These are phyloP conservation scores for Phytophthora megakarya DNA, from an alignment of 352 stramenopile genomes.

Conservation along the genomic window DNA sequence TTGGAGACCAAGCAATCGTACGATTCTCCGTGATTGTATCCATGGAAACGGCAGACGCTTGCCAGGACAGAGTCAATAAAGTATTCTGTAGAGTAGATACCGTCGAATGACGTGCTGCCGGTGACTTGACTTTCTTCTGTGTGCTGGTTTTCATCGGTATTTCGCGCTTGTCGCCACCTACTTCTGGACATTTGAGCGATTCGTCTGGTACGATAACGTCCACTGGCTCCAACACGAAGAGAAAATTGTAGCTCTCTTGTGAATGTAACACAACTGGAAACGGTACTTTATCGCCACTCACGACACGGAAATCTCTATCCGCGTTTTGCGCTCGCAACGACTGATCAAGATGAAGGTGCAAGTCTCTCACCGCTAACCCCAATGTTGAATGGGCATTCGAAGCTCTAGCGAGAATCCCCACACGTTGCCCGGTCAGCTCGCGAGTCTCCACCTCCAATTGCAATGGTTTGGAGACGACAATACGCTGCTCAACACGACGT, in stretches of 20 bases:
- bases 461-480: conserved; percentile 61
- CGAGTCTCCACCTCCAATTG: conserved; percentile 63
- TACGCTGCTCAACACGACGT: conserved; percentile 49
- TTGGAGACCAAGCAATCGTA: conserved; percentile 69
- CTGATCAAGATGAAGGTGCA: conserved; percentile 71
- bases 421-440: conserved; percentile 37
- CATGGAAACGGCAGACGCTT: conserved; percentile 33
- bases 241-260: conserved; percentile 71
- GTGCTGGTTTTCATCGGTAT: conserved; percentile 5
- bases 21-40: conserved; percentile 65
- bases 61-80: conserved; percentile 70
- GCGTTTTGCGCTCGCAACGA: conserved; percentile 26
- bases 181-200: conserved; percentile 11
- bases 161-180: conserved; percentile 12
- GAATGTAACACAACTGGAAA: conserved; percentile 63
- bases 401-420: conserved; percentile 55
- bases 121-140: conserved; percentile 27
- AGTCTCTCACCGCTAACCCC: conserved; percentile 53
- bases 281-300: conserved; percentile 45
- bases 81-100: conserved; percentile 43
- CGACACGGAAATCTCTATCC: conserved; percentile 34
- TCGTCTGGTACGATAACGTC: conserved; percentile 22
- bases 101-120: background rate
- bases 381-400: conserved; percentile 53
- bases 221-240: conserved; percentile 49